Evolutionary conservation across 2,329 filamentous ascomycete genomes (phyloP).

Genomic region (Fusarium sublunatum): DNA sequence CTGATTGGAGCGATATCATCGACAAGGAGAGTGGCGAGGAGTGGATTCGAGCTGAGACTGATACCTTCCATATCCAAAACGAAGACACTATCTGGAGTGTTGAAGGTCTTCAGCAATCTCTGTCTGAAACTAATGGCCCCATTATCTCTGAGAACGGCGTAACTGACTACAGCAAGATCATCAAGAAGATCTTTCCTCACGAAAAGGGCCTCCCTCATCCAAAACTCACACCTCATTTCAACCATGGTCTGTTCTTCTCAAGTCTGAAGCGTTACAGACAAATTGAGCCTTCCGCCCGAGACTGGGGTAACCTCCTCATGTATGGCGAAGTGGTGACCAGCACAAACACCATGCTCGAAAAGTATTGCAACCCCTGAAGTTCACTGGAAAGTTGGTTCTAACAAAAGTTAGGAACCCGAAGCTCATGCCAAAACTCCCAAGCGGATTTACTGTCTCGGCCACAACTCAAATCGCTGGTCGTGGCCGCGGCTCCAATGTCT

Average conservation of each 20-base stretch:
- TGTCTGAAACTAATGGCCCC: slow-evolving; percentile 51
- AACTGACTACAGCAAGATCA: slow-evolving; percentile 77
- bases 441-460: slow-evolving; percentile 88
- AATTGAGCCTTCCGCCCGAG: slow-evolving; percentile 64
- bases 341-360: slow-evolving; percentile 93
- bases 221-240: slow-evolving; percentile 85
- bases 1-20: slow-evolving; percentile 74
- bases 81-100: slow-evolving; percentile 70
- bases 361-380: slow-evolving; percentile 60
- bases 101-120: slow-evolving; percentile 63
- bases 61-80: slow-evolving; percentile 83
- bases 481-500: slow-evolving; percentile 91
- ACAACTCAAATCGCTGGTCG: slow-evolving; percentile 89
- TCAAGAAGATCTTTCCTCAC: slow-evolving; percentile 81
- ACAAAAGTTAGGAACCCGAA: slow-evolving; percentile 72
- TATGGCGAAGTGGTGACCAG: slow-evolving; percentile 95
- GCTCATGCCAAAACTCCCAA: slow-evolving; percentile 79
- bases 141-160: slow-evolving; percentile 60
- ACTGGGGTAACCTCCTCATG: slow-evolving; percentile 82
- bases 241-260: slow-evolving; percentile 81
- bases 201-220: slow-evolving; percentile 73
- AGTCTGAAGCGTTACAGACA: slow-evolving; percentile 75
- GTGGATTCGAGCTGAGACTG: slow-evolving; percentile 82
- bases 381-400: neutral
- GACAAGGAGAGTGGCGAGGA: slow-evolving; percentile 73